Percentiles rank a stretch among this genome's conserved stretches.
These are phyloP conservation scores for Phytophthora pisi DNA, from an alignment of 352 stramenopile species.

Conservation along the genomic window DNA sequence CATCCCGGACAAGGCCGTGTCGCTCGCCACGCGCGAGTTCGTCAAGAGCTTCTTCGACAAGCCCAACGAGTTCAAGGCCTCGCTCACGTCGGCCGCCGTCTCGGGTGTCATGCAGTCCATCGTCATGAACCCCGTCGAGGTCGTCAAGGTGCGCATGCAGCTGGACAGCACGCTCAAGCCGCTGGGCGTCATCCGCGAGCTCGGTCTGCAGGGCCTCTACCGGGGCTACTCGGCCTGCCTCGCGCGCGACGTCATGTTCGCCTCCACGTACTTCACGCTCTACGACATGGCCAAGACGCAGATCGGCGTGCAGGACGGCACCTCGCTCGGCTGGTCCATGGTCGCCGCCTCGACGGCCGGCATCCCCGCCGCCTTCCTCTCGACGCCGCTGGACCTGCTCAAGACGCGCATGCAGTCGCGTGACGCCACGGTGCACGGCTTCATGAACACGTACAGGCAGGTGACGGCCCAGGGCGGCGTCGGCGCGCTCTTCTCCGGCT, in stretches of 20 bases:
- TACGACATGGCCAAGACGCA: slow-evolving; percentile 77
- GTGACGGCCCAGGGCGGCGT: slow-evolving; percentile 61
- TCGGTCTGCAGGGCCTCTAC: slow-evolving; percentile 72
- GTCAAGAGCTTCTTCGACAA: slow-evolving; percentile 80
- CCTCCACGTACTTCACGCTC: slow-evolving; percentile 80
- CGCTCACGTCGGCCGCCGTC: slow-evolving; percentile 65
- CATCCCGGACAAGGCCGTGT: slow-evolving; percentile 83
- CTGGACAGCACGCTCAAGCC: slow-evolving; percentile 74
- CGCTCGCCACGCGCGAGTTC: slow-evolving; percentile 77
- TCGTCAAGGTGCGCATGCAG: slow-evolving; percentile 87
- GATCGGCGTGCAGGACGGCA: slow-evolving; percentile 66
- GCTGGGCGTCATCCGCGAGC: slow-evolving; percentile 58
- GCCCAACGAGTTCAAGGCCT: slow-evolving; percentile 75
- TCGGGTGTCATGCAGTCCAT: slow-evolving; percentile 77
- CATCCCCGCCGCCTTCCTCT: slow-evolving; percentile 78
- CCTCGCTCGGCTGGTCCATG: slow-evolving; percentile 77
- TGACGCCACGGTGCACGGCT: slow-evolving; percentile 44
- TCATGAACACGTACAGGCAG: slow-evolving; percentile 59
- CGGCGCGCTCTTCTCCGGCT: slow-evolving; percentile 66
- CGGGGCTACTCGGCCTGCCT: slow-evolving; percentile 77
- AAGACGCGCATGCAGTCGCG: slow-evolving; percentile 86
- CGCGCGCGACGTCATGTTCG: slow-evolving; percentile 75
- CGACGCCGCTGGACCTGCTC: slow-evolving; percentile 75
- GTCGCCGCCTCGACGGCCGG: slow-evolving; percentile 67
- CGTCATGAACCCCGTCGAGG: slow-evolving; percentile 86